Base-by-base conservation (phyloP, 1,284 basidiomycete species). In the Neonothopanus nambi region DNA sequence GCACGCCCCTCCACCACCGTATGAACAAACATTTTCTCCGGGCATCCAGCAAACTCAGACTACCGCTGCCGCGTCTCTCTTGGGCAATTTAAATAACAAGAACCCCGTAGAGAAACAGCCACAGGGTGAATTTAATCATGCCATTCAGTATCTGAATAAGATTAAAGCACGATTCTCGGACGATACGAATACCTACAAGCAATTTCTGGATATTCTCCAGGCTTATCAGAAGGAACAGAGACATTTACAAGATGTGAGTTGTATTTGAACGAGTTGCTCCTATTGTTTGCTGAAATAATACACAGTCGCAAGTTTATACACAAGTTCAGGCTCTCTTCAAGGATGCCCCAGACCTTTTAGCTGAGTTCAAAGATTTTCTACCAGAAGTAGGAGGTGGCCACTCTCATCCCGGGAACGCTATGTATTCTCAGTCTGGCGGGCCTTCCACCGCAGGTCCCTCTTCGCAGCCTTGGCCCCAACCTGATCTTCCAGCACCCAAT, bases 141-240 rank as follows among this genome's bases (percentile, higher is more conserved):
- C 97, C 20, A 98, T 99, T 62, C 89, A 93, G 64, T 99, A 96
- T 69, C 87, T 99, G 63, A 98, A 98, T 81, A 96, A 95, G 79
- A 99, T 99, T 78, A 99, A 99, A 77, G 87, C 88, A 42, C 86
- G 95, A 46, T 99, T 91, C 72, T 77, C 85, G n/a, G 86, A 90
- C 58, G 94, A 98, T 61, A 87, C 90, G 20, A 93, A 96, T 63
- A 96, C 91, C 41, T 99, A 99, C 80, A 98, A 98, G 75, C 89
- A 94, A 66, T 99, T 99, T 73, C 77, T 99, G 63, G 96, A 99
- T 75, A 96, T 99, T 52, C 74, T 99, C 61, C 97, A 99, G 77
- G 91, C 92, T 28, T 98, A 98, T 72, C 95, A 98, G 70, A 95
- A 95, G 68, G 95, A 98, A 66, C 91, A 93, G 67, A 82, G 85